phyloP scores from a whole-genome alignment of 768 basidiomycete species.

The Cyclocybe cylindracea region DNA sequence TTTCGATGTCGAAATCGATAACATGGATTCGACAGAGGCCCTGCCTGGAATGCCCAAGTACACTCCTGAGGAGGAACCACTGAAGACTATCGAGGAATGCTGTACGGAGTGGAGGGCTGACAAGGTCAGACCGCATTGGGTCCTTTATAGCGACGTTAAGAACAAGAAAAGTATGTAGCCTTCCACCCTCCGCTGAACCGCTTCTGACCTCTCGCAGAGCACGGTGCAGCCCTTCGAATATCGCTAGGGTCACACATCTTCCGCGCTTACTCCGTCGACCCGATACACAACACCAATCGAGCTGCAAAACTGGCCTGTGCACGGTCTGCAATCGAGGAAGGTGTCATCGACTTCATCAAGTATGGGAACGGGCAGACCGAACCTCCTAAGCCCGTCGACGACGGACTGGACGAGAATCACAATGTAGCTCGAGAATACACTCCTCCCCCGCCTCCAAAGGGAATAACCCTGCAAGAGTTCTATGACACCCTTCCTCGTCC shows the following conservation, averaged over 20 bases:
- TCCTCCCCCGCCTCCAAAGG: constrained; percentile 11
- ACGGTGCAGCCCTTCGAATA: constrained; percentile 61
- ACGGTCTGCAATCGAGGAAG: constrained; percentile 49
- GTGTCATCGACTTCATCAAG: constrained; percentile 59
- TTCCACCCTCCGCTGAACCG: background rate
- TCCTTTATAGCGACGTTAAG: constrained; percentile 48
- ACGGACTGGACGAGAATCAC: constrained; percentile 14
- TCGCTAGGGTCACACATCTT: constrained; percentile 49
- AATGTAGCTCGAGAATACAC: constrained; percentile 1
- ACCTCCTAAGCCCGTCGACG: constrained; percentile 25
- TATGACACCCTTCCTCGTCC: constrained; percentile 69
- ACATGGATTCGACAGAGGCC: constrained; percentile 16
- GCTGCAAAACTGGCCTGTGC: constrained; percentile 59
- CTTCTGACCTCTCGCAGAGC: constrained; percentile 26
- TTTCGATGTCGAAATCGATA: constrained; percentile 24
- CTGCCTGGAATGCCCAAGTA: constrained; percentile 12
- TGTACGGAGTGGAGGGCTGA: constrained; percentile 57
- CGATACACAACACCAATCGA: constrained; percentile 36
- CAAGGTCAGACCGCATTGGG: constrained; percentile 54
- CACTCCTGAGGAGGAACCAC: constrained; percentile 16
- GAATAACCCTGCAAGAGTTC: constrained; percentile 53
- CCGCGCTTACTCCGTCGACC: constrained; percentile 52
- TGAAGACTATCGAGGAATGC: constrained; percentile 51
- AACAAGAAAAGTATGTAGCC: constrained; percentile 40
- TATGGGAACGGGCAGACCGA: constrained; percentile 51